Evolutionary conservation across 768 basidiomycete species (phyloP).

Genomic region (Fomitopsis serialis): DNA sequence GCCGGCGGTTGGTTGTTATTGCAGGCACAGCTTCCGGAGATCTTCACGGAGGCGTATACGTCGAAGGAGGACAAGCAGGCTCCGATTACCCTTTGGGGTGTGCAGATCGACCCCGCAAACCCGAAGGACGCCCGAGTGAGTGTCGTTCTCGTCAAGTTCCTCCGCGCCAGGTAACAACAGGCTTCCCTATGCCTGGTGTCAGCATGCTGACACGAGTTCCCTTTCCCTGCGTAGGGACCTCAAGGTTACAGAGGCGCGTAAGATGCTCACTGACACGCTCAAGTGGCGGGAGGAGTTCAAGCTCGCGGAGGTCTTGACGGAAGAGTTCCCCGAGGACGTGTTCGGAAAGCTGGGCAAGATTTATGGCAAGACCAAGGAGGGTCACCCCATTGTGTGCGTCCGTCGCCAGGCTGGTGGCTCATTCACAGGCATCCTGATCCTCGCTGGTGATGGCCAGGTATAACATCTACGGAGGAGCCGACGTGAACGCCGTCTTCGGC

Average conservation of each 20-base stretch:
- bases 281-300: slow-evolving; percentile 71
- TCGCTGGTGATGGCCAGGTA: slow-evolving; percentile 38
- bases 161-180: slow-evolving; percentile 78
- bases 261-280: slow-evolving; percentile 63
- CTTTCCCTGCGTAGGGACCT: slow-evolving; percentile 36
- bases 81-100: slow-evolving; percentile 65
- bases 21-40: slow-evolving; percentile 39
- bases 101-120: slow-evolving; percentile 53
- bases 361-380: slow-evolving; percentile 66
- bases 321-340: slow-evolving; percentile 29
- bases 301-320: slow-evolving; percentile 53
- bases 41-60: slow-evolving; percentile 55
- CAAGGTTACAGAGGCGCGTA: slow-evolving; percentile 45
- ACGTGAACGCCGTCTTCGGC: slow-evolving; percentile 67
- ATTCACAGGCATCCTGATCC: not conserved
- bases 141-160: slow-evolving; percentile 77
- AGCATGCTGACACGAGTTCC: not conserved
- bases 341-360: slow-evolving; percentile 54
- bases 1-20: not conserved
- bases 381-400: slow-evolving; percentile 64
- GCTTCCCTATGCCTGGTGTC: too few species aligned
- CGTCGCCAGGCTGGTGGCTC: not conserved
- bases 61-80: slow-evolving; percentile 49
- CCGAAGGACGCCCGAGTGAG: slow-evolving; percentile 60
- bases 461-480: slow-evolving; percentile 73